Evolutionary conservation across 495 filamentous ascomycete genomes (phyloP).

Genomic region (Penicillium robsamsonii): DNA sequence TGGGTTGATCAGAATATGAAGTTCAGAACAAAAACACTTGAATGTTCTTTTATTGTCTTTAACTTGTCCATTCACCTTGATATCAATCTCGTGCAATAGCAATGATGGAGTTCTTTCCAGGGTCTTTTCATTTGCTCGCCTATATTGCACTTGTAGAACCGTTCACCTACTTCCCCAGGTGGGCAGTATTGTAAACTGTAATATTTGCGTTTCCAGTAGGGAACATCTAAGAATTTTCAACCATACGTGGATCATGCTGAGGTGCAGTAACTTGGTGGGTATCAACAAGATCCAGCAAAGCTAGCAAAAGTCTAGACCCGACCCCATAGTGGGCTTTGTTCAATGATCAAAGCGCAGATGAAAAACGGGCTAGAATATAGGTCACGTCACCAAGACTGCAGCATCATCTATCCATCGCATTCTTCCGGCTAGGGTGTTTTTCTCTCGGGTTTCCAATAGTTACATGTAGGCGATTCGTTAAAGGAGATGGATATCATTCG

Average conservation of each 20-base stretch:
- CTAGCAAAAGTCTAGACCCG: constrained; percentile 2
- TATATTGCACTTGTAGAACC: not conserved
- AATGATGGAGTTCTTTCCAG: constrained; percentile 33
- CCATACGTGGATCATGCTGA: not conserved
- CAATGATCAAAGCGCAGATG: not conserved
- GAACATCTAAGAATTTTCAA: not conserved
- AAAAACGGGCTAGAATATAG: not conserved
- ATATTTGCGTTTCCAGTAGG: not conserved
- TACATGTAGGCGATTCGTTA: not conserved
- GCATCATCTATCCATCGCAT: not conserved
- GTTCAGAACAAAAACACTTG: constrained; percentile 29
- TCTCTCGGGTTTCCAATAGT: not conserved
- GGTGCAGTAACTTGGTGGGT: not conserved
- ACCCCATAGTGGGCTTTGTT: not conserved
- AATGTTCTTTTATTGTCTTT: constrained; percentile 30
- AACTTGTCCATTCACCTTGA: constrained; percentile 22
- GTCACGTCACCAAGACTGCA: not conserved
- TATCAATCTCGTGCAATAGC: constrained; percentile 27
- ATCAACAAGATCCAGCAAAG: not conserved
- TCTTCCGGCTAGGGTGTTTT: not conserved
- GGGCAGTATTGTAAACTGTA: not conserved
- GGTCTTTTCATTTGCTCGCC: constrained; percentile 13
- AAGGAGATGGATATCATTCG: not conserved
- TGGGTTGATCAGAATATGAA: constrained; percentile 32
- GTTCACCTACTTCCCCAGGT: not conserved